These are phyloP conservation scores for Cladochytrium replicatum DNA, from an alignment of 192 early-diverging fungal species.

Conservation along the genomic window DNA sequence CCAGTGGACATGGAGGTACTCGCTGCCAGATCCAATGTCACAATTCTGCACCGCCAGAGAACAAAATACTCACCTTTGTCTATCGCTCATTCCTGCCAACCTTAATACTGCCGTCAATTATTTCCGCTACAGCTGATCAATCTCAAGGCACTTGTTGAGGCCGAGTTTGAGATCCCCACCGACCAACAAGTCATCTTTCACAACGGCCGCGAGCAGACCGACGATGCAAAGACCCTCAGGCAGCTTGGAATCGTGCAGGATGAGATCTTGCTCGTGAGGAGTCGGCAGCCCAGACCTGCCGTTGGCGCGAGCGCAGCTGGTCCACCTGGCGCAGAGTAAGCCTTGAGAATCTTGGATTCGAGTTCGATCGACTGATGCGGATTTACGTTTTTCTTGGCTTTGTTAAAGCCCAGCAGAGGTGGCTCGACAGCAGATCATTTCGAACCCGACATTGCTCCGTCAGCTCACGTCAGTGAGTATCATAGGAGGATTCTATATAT, in stretches of 20 bases:
- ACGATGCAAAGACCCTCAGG: conserved; percentile 53
- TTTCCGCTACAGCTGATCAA: conserved; percentile 20
- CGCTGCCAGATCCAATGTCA: conserved; percentile 8
- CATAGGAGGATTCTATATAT: not conserved
- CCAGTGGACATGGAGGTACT: conserved; percentile 16
- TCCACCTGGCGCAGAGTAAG: not conserved
- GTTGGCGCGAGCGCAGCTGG: conserved; percentile 1
- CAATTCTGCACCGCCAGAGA: not conserved
- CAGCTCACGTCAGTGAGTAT: conserved; percentile 47
- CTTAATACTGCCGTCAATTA: not conserved
- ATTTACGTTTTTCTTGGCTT: not conserved
- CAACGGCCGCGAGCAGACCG: conserved; percentile 53
- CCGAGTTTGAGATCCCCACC: conserved; percentile 60
- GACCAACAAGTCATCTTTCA: conserved; percentile 53
- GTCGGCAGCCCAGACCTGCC: not conserved
- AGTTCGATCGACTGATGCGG: not conserved
- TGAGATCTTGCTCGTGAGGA: conserved; percentile 61
- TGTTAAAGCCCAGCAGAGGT: conserved; percentile 26
- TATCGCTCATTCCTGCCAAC: not conserved
- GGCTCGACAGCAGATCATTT: conserved; percentile 53
- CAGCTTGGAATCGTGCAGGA: conserved; percentile 56
- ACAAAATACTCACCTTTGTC: not conserved
- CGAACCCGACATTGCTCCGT: conserved; percentile 42
- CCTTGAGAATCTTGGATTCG: not conserved
- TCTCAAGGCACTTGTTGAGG: conserved; percentile 75